A percentile compares a stretch with the other conserved stretches of the same genome.
Conservation (phyloP, 495 filamentous ascomycete species). For the Neurospora sp. region DNA sequence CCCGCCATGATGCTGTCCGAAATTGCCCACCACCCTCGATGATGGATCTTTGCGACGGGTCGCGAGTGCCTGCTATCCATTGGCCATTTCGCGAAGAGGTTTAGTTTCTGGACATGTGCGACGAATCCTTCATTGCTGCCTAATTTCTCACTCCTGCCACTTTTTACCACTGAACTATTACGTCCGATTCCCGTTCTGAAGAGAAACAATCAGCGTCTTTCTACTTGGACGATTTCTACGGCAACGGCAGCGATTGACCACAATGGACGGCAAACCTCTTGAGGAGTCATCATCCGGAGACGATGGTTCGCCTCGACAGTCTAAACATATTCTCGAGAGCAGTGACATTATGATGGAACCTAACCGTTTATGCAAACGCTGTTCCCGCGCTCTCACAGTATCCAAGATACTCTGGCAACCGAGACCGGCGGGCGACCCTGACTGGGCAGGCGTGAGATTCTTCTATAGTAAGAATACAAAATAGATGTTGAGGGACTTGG, state of each 20-base stretch:
- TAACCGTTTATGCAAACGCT: not conserved
- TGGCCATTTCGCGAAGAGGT: too few species aligned
- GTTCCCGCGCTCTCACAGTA: not conserved
- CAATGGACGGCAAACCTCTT: not conserved
- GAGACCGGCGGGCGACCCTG: not conserved
- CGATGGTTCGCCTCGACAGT: not conserved
- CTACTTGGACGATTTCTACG: not conserved
- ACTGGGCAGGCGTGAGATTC: not conserved
- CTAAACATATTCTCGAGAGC: not conserved
- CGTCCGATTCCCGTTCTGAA: not conserved
- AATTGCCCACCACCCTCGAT: too few species aligned
- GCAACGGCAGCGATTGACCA: not conserved
- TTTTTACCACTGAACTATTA: not conserved
- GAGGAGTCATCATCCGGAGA: not conserved
- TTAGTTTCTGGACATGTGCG: not conserved
- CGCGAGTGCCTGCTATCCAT: too few species aligned
- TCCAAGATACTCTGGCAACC: not conserved
- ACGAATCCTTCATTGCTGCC: too few species aligned
- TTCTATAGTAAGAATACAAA: not conserved
- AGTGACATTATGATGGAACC: not conserved
- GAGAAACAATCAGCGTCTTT: not conserved
- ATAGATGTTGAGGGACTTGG: not conserved
- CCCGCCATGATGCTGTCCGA: too few species aligned
- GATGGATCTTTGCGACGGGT: too few species aligned
- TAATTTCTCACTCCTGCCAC: not conserved